Evolutionary conservation across 192 early-diverging fungal genomes (phyloP), one percentile per base, ranked within the genome.

Genomic region (Gamsiella multidivaricata): DNA sequence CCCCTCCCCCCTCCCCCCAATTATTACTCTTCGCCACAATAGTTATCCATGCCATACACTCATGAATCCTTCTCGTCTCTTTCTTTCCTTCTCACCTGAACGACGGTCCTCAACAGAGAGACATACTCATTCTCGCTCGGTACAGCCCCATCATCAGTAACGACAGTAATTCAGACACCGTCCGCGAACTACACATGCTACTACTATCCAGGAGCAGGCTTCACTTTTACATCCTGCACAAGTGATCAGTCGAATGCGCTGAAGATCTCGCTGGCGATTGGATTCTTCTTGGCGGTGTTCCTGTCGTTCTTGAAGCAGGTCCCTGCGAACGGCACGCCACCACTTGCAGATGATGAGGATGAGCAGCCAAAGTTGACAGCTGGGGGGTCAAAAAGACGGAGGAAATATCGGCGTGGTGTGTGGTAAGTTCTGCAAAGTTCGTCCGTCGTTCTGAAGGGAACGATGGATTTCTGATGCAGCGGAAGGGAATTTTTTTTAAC

Each of bases 41-140:
- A n/a, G n/a, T n/a, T n/a, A n/a, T n/a, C n/a, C n/a, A n/a, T n/a
- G n/a, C n/a, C n/a, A n/a, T n/a, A n/a, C n/a, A n/a, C n/a, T n/a
- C n/a, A n/a, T n/a, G n/a, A n/a, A 23, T 37, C 20, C 37, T 10
- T 64, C 39, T 34, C 25, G 34, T 29, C 28, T 42, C 15, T 22
- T 28, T 42, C 49, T 51, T 43, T 46, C 9, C 29, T 1, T 29
- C 7, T 17, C 25, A n/a, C n/a, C n/a, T n/a, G n/a, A n/a, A n/a
- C n/a, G n/a, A n/a, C n/a, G n/a, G n/a, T n/a, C n/a, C 20, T 41
- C 8, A 17, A 42, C 36, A 76, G 72, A 69, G 74, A 78, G 36
- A 78, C 74, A 3, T 78, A 78, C 26, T 78, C 74, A 1, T 78
- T 78, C 41, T 78, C 74, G 26, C 32, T 78, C 7, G 74, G 74